These are phyloP conservation scores for Populus ilicifolia DNA, from an alignment of 345 rosid genomes.

Conservation along the genomic window DNA sequence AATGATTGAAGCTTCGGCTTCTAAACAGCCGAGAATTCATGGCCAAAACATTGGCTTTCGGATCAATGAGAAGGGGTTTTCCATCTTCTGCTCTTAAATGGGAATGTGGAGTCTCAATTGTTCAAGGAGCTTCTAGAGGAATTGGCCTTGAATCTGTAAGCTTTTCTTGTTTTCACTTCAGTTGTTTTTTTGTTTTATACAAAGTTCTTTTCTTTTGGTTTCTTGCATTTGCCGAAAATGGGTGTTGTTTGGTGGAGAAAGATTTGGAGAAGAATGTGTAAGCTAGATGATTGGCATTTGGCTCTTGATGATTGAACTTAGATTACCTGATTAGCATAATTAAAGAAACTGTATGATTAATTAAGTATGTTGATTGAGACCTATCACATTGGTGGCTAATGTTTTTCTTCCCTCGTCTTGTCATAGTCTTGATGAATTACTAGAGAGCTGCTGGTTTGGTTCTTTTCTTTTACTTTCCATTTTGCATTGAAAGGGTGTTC, in stretches of 20 bases:
- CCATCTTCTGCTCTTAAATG: slow-evolving; percentile 32
- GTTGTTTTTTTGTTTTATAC: neutral
- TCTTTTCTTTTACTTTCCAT: neutral
- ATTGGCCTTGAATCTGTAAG: slow-evolving; percentile 86
- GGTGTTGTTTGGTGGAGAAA: neutral
- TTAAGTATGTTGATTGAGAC: neutral
- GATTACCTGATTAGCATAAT: neutral
- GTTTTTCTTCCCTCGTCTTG: neutral
- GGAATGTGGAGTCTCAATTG: slow-evolving; percentile 82
- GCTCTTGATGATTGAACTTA: neutral
- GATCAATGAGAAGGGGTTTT: slow-evolving; percentile 10
- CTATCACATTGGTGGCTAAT: neutral
- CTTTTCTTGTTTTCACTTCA: neutral
- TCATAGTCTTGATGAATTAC: neutral
- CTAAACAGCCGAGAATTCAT: neutral
- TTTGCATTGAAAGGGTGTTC: neutral
- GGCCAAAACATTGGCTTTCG: slow-evolving; percentile 5
- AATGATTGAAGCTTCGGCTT: slow-evolving; percentile 17
- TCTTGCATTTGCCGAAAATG: neutral
- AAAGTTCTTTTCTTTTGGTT: neutral
- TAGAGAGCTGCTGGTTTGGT: neutral
- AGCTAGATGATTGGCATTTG: neutral
- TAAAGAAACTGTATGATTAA: neutral
- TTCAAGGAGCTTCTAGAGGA: slow-evolving; percentile 94
- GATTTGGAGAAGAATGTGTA: neutral